Percentiles rank a stretch among this genome's conserved stretches.
These are phyloP conservation scores for Trametes versicolor DNA, from an alignment of 1,284 basidiomycete species.

Conservation along the genomic window DNA sequence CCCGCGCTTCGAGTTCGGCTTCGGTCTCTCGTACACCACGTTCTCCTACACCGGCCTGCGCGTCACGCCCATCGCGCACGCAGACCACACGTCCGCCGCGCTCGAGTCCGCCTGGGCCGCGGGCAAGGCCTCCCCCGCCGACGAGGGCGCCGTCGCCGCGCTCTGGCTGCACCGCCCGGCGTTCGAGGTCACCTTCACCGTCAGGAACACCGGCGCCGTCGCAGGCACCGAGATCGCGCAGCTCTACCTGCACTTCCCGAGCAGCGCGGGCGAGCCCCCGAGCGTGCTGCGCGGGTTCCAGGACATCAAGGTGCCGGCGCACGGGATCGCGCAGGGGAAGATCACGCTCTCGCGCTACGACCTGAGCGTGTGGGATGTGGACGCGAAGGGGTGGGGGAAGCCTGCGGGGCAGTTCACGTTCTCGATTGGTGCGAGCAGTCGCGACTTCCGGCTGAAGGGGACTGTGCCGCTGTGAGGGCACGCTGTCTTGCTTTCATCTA, in stretches of 20 bases:
- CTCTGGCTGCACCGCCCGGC: slow-evolving; percentile 74
- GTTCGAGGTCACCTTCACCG: slow-evolving; percentile 64
- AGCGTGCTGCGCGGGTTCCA: slow-evolving; percentile 56
- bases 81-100: slow-evolving; percentile 46
- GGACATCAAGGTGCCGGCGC: slow-evolving; percentile 51
- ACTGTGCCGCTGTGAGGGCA: background rate
- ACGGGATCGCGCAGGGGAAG: slow-evolving; percentile 45
- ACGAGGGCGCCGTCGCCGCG: slow-evolving; percentile 62
- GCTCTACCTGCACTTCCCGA: slow-evolving; percentile 55
- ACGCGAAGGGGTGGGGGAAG: slow-evolving; percentile 25
- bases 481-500: background rate
- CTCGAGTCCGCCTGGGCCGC: slow-evolving; percentile 63
- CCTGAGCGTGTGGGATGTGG: slow-evolving; percentile 52
- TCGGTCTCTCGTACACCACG: slow-evolving; percentile 84
- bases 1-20: slow-evolving; percentile 83
- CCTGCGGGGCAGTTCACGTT: background rate
- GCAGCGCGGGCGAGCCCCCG: slow-evolving; percentile 52
- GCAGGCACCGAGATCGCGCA: slow-evolving; percentile 59
- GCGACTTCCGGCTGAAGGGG: slow-evolving; percentile 1
- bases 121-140: slow-evolving; percentile 57
- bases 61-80: slow-evolving; percentile 50
- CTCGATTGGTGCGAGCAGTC: background rate
- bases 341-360: slow-evolving; percentile 55
- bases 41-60: slow-evolving; percentile 74
- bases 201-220: slow-evolving; percentile 65